Base-by-base conservation (phyloP, 148 eudicot species). In the Vaccinium corymbosum region DNA sequence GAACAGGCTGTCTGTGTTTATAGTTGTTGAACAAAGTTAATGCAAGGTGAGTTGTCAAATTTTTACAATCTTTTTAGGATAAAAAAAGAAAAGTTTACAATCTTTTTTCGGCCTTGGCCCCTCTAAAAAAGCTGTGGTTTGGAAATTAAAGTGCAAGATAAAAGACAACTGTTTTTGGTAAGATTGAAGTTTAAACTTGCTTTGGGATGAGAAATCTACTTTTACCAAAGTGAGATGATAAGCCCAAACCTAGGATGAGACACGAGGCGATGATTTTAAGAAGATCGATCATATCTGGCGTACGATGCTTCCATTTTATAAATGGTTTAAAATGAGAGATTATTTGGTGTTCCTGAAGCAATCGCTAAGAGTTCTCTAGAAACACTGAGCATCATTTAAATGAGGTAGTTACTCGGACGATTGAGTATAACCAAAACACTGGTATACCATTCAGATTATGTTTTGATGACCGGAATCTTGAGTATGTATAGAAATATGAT, bases 111-210 rank as follows among this genome's bases (percentile, higher is more conserved):
- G 22, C 19, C 12, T 38, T 42, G 77, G 77, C 22, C 51, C 77
- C 77, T 73, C 77, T 38, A 73, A 38, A 20, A 76, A 76, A 48
- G 79, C 8, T 48, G 79, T 48, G 79, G 79, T 10, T 48, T 76
- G 79, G 6, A 76, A 76, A 76, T 7, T 20, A 27, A 27, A 68
- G 73, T 27, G 73, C 29, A 64, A 2, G 70, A 22, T 14, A 64
- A 22, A 19, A 6, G 66, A 20, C 25, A 22, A 62, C 55, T 52
- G 6, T n/a, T 64, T 64, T 27, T 10, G 71, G 29, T 2, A n/a
- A 9, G 71, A 64, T 64, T 64, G 32, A 64, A 64, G 29, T 64
- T 64, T 64, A 10, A 29, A 64, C 6, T 4, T 13, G 73, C 38
- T 27, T 68, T 68, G 8, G 8, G 73, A 68, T 68, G 29, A 68